phyloP scores from a whole-genome alignment of 2,329 filamentous ascomycete genomes.

The Aspergillus sp. region DNA sequence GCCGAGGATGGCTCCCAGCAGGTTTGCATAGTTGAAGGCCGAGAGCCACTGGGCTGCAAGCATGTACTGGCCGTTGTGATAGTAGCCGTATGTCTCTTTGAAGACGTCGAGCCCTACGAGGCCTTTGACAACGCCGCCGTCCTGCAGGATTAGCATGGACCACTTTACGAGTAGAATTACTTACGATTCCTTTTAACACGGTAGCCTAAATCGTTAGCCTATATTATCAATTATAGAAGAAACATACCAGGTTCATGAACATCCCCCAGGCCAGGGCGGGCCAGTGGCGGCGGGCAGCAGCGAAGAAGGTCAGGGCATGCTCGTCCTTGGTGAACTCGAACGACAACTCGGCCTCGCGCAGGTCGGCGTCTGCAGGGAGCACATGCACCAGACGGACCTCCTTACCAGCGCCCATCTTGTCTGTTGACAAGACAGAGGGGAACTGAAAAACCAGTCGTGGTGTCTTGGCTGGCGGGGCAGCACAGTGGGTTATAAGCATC shows the following conservation, averaged over 20 bases:
- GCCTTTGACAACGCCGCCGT: constrained; percentile 25
- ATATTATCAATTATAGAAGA: too few species aligned
- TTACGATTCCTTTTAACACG: constrained; percentile 20
- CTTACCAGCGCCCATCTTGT: constrained; percentile 8
- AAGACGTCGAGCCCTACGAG: constrained; percentile 28
- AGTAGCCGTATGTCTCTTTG: constrained; percentile 28
- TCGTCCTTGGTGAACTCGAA: constrained; percentile 24
- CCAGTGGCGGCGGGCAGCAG: constrained; percentile 24
- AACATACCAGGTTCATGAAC: constrained; percentile 27
- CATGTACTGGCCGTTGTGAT: constrained; percentile 24
- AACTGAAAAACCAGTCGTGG: too few species aligned
- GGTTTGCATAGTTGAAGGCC: constrained; percentile 28
- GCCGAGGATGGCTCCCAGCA: constrained; percentile 26
- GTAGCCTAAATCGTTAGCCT: background rate
- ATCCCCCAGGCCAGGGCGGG: constrained; percentile 26
- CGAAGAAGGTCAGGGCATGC: constrained; percentile 24
- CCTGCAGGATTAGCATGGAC: background rate
- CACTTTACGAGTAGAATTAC: background rate
- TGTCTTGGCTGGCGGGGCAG: too few species aligned
- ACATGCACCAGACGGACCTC: constrained; percentile 17
- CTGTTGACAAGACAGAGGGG: background rate
- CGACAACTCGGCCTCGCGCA: constrained; percentile 20
- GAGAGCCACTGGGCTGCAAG: constrained; percentile 27
- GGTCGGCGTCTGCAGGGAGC: constrained; percentile 10
- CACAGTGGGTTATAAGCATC: too few species aligned